These are phyloP conservation scores for Ceratorhiza oryzae-sativae DNA, from an alignment of 1,284 basidiomycete genomes.

Conservation along the genomic window DNA sequence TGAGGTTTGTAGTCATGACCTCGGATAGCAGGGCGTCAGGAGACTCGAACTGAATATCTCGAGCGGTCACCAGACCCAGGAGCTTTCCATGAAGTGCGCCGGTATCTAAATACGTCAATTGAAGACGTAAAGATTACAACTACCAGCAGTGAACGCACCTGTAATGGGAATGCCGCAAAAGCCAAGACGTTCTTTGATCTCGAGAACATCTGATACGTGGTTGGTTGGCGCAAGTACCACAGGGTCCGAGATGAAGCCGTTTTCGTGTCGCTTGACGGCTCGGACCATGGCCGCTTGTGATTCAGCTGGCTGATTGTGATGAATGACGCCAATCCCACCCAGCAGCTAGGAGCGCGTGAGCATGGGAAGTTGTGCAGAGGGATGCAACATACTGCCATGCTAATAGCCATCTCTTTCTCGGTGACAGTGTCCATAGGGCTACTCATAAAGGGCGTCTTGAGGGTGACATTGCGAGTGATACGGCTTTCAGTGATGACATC, in stretches of 20 bases:
- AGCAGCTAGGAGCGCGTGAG: constrained; percentile 65
- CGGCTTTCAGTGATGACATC: constrained; percentile 85
- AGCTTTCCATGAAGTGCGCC: constrained; percentile 90
- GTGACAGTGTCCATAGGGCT: constrained; percentile 99
- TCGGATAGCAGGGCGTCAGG: constrained; percentile 72
- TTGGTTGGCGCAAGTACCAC: constrained; percentile 82
- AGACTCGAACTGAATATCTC: constrained; percentile 94
- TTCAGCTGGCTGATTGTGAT: constrained; percentile 92
- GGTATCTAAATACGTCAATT: constrained; percentile 64
- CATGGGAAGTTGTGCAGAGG: not conserved
- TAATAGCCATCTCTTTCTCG: constrained; percentile 96
- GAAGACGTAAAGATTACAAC: constrained; percentile 27
- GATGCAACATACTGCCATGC: constrained; percentile 76
- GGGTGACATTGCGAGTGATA: constrained; percentile 88
- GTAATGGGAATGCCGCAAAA: constrained; percentile 99
- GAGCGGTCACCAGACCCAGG: constrained; percentile 94
- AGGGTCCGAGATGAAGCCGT: constrained; percentile 98
- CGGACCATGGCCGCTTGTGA: constrained; percentile 97
- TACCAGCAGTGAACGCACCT: constrained; percentile 61
- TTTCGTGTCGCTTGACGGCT: constrained; percentile 97
- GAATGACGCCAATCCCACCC: constrained; percentile 98
- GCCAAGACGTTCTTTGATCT: constrained; percentile 90
- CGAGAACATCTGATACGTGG: constrained; percentile 88
- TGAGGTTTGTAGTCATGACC: constrained; percentile 87
- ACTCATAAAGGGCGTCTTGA: constrained; percentile 97